Conservation (phyloP, 2,329 filamentous ascomycete genomes). For the Fusarium sp. region DNA sequence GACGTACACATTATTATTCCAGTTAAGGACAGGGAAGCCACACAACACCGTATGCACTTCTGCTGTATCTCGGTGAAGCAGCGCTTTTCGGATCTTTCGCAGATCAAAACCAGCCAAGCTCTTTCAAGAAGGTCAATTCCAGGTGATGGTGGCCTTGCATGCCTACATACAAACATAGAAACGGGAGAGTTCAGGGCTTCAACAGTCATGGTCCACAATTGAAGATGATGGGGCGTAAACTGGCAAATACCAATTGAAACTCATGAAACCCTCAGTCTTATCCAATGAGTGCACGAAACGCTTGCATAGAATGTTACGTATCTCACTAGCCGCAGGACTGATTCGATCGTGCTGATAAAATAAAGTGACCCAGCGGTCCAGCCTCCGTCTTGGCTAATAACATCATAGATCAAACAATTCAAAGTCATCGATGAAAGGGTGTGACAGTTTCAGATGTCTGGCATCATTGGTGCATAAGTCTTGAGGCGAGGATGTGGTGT, state of each 20-base stretch:
- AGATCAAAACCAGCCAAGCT: constrained; percentile 13
- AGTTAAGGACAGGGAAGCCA: constrained; percentile 18
- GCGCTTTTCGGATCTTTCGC: neutral
- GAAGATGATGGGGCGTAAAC: neutral
- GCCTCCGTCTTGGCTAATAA: constrained; percentile 18
- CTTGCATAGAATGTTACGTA: neutral
- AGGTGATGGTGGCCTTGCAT: constrained; percentile 2
- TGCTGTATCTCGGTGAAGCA: neutral
- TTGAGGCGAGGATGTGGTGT: constrained; percentile 51
- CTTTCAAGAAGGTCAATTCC: constrained; percentile 18
- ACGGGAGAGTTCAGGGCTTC: neutral
- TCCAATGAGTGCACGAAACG: constrained; percentile 27
- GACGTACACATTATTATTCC: constrained; percentile 3
- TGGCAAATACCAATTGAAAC: constrained; percentile 7
- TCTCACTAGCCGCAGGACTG: constrained; percentile 10
- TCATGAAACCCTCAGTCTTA: constrained; percentile 23
- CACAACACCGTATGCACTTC: constrained; percentile 5
- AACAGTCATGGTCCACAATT: constrained; percentile 3
- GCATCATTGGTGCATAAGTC: constrained; percentile 52
- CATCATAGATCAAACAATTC: constrained; percentile 12
- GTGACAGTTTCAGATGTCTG: constrained; percentile 43
- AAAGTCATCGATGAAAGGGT: constrained; percentile 33
- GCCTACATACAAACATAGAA: neutral
- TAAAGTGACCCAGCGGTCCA: constrained; percentile 18
- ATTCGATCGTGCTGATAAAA: constrained; percentile 39